These are phyloP conservation scores for Penicillium sp. DNA, from an alignment of 2,329 filamentous ascomycete species.

Conservation along the genomic window DNA sequence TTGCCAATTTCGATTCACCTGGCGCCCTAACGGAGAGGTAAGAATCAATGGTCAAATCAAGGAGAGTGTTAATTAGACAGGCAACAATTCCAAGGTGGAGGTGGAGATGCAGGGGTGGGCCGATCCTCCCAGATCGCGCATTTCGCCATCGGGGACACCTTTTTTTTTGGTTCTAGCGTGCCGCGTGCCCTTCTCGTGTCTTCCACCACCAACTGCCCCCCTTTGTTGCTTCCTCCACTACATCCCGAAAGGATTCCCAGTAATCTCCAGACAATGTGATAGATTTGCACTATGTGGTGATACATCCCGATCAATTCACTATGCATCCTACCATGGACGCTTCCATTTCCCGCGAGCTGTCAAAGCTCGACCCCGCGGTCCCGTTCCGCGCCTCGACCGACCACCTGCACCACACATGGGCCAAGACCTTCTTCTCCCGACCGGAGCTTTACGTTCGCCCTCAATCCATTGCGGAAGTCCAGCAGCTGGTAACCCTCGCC, in stretches of 20 bases:
- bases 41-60: background rate
- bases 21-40: too few relatives aligned
- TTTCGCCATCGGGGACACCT: slow-evolving; percentile 13
- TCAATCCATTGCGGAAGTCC: slow-evolving; percentile 75
- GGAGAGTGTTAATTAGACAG: background rate
- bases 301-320: slow-evolving; percentile 7
- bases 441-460: slow-evolving; percentile 93
- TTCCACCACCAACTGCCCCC: slow-evolving; percentile 6
- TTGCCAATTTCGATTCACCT: background rate
- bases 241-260: background rate
- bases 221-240: background rate
- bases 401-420: slow-evolving; percentile 90
- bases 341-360: slow-evolving; percentile 58
- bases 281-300: slow-evolving; percentile 17
- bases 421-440: slow-evolving; percentile 83
- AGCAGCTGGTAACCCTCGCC: slow-evolving; percentile 80
- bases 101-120: slow-evolving; percentile 12
- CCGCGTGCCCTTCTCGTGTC: slow-evolving; percentile 8
- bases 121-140: slow-evolving; percentile 6
- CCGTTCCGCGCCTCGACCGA: slow-evolving; percentile 75
- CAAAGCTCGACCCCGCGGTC: slow-evolving; percentile 62
- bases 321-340: slow-evolving; percentile 44
- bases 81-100: background rate
- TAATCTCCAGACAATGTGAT: slow-evolving; percentile 18
- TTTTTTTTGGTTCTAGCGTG: slow-evolving; percentile 13